Evolutionary conservation across 495 filamentous ascomycete genomes (phyloP), one percentile per base, ranked within the genome.

Genomic region (Annulohypoxylon nitens): DNA sequence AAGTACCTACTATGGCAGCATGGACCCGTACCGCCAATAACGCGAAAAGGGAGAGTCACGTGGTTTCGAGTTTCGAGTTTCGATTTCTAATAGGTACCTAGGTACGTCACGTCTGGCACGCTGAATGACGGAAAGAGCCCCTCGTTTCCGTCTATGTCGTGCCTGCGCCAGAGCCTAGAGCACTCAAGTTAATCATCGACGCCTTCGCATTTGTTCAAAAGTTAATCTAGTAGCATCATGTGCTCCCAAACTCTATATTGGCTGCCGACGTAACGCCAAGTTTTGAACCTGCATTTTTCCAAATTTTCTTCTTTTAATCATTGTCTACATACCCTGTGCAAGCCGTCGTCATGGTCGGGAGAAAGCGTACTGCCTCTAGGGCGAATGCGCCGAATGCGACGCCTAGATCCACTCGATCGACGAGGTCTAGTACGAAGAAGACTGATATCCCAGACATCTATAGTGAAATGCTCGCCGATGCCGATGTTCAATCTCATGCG

Each of bases 401-500:
- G 25, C 65, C 73, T 39, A 26, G 76, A 48, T 53, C 76, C 7
- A 65, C 69, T 8, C 53, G 76, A 45, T 58, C 62, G 10, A 75
- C 77, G 2, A 64, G 69, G 18, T 70, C 75, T 2, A 74, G 62
- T 58, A 54, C 67, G 48, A 64, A 20, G 58, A 65, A 57, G 6
- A 58, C 64, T 54, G 57, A 73, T 68, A 81, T 89, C 33, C 85
- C 87, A 1, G 83, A 88, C 50, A 83, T 91, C 0, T 93, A 92
- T 69, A 85, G 78, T 50, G 88, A 93, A 65, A 89, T 94, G 90
- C 82, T 94, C 18, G 83, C 82, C 18, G 90, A 93, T 75, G 90
- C 88, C 30, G 83, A 87, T 55, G 82, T 54, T 77, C 82, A 67
- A 79, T 83, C 55, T 66, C 78, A 45, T 47, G 23, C 64, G 16